Base-by-base conservation (phyloP, 345 rosid genomes). In the Populus pruinosa region DNA sequence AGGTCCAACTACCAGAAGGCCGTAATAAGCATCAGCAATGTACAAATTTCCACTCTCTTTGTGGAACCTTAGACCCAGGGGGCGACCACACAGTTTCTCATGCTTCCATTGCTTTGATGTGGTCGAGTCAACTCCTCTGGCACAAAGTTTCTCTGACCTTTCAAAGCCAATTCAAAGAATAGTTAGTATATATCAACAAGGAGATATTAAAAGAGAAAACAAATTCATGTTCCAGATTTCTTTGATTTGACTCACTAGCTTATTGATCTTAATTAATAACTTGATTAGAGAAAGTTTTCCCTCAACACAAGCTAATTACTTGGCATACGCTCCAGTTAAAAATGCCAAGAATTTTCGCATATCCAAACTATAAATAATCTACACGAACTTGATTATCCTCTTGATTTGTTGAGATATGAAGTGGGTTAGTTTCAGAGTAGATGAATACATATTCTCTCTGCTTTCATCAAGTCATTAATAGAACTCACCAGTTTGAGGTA, bases 1-100 rank as follows among this genome's bases (percentile, higher is more conserved):
- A 9, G 94, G 86, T 44, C 99, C 99, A 59, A 94, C 97, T 23
- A 85, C 81, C 16, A 96, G 84, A 36, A 96, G 87, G 71, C 99
- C 99, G 77, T 89, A 89, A 76, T 96, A 90, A 27, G 99, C 97
- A 76, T 96, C 99, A 20, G 99, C 99, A 36, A 96, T 90, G 86
- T 88, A 94, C 76, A 94, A 74, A 39, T 89, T 79, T 76, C 94
- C 96, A 8, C 53, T 89, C 53, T 83, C 75, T 76, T 88, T 86
- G 86, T 89, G 74, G 81, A 93, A 96, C 78, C 99, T 78, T 41
- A 96, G 82, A 38, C 99, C 98, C 4, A 96, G 91, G 1, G 98
- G 99, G 70, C 98, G 79, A 21, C 98, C 97, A 35, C 98, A 94
- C 59, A 50, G 71, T 80, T 86, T 94, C 97, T 96, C 98, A 5